Base-by-base conservation (phyloP, 2,329 filamentous ascomycete species). In the Talaromyces sp. region DNA sequence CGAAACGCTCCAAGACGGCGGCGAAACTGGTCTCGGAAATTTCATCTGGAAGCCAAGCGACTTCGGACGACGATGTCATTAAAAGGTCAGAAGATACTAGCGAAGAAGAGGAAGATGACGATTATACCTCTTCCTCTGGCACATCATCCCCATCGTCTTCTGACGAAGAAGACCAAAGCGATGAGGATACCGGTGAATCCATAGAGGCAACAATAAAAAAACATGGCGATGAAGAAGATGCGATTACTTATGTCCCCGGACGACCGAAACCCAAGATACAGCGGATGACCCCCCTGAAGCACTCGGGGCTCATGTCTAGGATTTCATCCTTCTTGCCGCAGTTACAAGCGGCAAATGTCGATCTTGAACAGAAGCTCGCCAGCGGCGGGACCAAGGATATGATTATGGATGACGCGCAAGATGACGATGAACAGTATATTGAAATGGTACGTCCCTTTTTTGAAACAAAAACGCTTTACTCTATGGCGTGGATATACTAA, bases 311-410 rank as follows among this genome's bases (percentile, higher is more conserved):
- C 5, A 64, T 76, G 41, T 70, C 73, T 21, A 72, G 76, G 35
- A 61, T 80, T 41, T 73, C 74, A 10, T 62, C 70, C 8, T 79
- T 80, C 63, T 62, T 80, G 41, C 77, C 77, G 10, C 67, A 76
- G 63, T 70, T 80, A 60, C 76, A 75, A 61, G 70, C 68, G 57
- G 77, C 77, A 29, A 80, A 80, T 68, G 73, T 76, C 46, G 70
- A 75, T 55, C 65, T 79, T 35, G 68, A 78, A 58, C 68, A 65
- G 56, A 69, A 75, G 35, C 74, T 78, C 62, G 70, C 71, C 24
- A 70, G 71, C 2, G 73, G 73, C 1, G 64, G 69, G 27, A 67
- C 63, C 0, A 66, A 67, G 13, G 71, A 75, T 56, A 54, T 72
- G 27, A 63, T 69, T 19, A 58, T 78, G 59, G 76, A 78, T 59